A percentile compares a stretch with the other conserved stretches of the same genome.
Conservation (phyloP, 2,329 filamentous ascomycete species). For the Paramyrothecium sp. region DNA sequence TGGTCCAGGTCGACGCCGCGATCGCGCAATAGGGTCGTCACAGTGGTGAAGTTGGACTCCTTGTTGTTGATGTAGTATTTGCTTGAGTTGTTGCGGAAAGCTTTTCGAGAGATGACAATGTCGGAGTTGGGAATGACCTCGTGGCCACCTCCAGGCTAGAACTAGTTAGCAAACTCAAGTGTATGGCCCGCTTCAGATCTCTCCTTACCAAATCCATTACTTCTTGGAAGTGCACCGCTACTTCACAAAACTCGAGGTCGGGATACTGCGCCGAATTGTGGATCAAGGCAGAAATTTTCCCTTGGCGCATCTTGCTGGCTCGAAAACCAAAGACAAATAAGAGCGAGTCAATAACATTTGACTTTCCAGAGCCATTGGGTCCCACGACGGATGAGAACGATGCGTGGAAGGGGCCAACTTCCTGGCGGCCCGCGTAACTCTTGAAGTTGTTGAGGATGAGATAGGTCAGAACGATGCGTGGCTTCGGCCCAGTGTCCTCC, state of each 20-base stretch:
- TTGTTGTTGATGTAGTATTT: slow-evolving; percentile 96
- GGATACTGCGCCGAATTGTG: slow-evolving; percentile 91
- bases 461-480: slow-evolving; percentile 89
- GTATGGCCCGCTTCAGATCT: not conserved
- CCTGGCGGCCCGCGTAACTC: slow-evolving; percentile 92
- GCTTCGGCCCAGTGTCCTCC: slow-evolving; percentile 74
- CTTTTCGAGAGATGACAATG: slow-evolving; percentile 83
- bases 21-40: slow-evolving; percentile 82
- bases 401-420: slow-evolving; percentile 93
- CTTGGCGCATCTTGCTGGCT: slow-evolving; percentile 98
- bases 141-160: slow-evolving; percentile 66
- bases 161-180: slow-evolving; percentile 21
- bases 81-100: slow-evolving; percentile 97
- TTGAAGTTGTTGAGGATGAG: slow-evolving; percentile 96
- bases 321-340: slow-evolving; percentile 99
- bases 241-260: slow-evolving; percentile 86
- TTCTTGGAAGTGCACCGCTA: slow-evolving; percentile 94
- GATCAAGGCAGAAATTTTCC: slow-evolving; percentile 95
- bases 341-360: slow-evolving; percentile 96
- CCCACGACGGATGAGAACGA: slow-evolving; percentile 98
- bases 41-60: slow-evolving; percentile 86
- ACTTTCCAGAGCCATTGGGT: slow-evolving; percentile 97
- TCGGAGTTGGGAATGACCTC: slow-evolving; percentile 81
- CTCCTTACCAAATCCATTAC: slow-evolving; percentile 74
- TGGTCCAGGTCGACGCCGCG: slow-evolving; percentile 94